Evolutionary conservation across 129 eudicot species (phyloP).

Genomic region (Logfia minima): DNA sequence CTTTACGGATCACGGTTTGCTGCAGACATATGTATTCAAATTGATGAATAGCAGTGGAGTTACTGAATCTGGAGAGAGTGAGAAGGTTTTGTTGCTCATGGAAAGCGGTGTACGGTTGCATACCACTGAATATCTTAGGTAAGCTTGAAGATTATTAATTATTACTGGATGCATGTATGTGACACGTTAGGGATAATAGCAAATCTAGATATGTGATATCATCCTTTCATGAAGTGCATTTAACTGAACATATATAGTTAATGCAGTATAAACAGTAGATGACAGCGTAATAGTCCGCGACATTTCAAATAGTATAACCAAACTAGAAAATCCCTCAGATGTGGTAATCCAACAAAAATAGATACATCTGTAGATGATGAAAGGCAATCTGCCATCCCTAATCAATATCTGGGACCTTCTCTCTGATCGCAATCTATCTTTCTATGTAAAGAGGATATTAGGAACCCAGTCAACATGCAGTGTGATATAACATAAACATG

Average conservation of each 20-base stretch:
- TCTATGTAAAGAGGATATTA: too few relatives aligned
- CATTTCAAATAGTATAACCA: not conserved
- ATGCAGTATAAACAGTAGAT: not conserved
- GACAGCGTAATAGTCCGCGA: too few relatives aligned
- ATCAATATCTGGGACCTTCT: too few relatives aligned
- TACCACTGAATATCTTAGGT: slow-evolving; percentile 86
- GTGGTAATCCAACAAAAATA: not conserved
- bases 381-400: too few relatives aligned
- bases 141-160: not conserved
- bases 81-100: slow-evolving; percentile 94
- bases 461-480: too few relatives aligned
- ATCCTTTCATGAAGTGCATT: not conserved
- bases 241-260: not conserved
- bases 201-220: not conserved
- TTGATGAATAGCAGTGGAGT: slow-evolving; percentile 96
- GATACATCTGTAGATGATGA: too few relatives aligned
- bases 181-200: not conserved
- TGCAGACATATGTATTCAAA: slow-evolving; percentile 95
- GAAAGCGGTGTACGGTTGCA: slow-evolving; percentile 97
- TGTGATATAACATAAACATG: too few relatives aligned
- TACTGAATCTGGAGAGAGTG: slow-evolving; percentile 99
- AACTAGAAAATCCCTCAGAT: not conserved
- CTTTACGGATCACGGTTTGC: not conserved
- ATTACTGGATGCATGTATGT: not conserved
- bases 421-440: too few relatives aligned